Conservation (phyloP, 1,139 yeast species). For the Diutina sp. region DNA sequence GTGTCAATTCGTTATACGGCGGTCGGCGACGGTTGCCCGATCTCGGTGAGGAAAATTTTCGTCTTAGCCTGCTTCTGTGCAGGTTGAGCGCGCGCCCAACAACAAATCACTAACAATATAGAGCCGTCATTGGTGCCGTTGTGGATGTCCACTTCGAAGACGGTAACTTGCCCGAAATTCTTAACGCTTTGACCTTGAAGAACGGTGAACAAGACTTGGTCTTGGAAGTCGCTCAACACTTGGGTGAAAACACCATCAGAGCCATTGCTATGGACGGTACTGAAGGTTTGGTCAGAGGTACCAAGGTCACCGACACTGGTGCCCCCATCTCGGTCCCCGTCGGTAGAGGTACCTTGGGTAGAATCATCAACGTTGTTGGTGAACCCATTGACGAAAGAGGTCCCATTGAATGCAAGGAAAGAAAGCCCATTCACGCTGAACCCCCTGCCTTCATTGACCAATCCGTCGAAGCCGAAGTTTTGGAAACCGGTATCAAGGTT, state of each 20-base stretch:
- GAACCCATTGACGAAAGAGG: slow-evolving; percentile 99
- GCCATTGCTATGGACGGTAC: slow-evolving; percentile 99
- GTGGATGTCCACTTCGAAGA: slow-evolving; percentile 98
- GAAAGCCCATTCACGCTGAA: slow-evolving; percentile 97
- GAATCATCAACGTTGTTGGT: slow-evolving; percentile 97
- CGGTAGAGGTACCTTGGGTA: slow-evolving; percentile 97
- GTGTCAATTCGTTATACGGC: background rate
- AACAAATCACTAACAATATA: slow-evolving; percentile 21
- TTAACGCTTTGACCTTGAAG: slow-evolving; percentile 88
- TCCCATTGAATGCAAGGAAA: slow-evolving; percentile 83
- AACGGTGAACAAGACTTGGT: slow-evolving; percentile 61
- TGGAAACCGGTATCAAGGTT: slow-evolving; percentile 99
- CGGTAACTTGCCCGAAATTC: slow-evolving; percentile 93
- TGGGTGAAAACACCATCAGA: slow-evolving; percentile 99
- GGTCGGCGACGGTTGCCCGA: background rate
- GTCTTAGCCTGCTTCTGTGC: background rate
- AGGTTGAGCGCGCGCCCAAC: background rate
- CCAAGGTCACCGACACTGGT: slow-evolving; percentile 85
- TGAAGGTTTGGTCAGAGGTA: slow-evolving; percentile 99
- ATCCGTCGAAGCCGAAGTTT: slow-evolving; percentile 94
- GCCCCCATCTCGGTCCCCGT: slow-evolving; percentile 98
- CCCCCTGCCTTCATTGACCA: slow-evolving; percentile 95
- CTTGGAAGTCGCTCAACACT: slow-evolving; percentile 97
- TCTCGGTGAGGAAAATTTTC: slow-evolving; percentile 1
- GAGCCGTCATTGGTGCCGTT: slow-evolving; percentile 99